phyloP scores from a whole-genome alignment of 2,329 filamentous ascomycete genomes.

The Ilyonectria destructans region DNA sequence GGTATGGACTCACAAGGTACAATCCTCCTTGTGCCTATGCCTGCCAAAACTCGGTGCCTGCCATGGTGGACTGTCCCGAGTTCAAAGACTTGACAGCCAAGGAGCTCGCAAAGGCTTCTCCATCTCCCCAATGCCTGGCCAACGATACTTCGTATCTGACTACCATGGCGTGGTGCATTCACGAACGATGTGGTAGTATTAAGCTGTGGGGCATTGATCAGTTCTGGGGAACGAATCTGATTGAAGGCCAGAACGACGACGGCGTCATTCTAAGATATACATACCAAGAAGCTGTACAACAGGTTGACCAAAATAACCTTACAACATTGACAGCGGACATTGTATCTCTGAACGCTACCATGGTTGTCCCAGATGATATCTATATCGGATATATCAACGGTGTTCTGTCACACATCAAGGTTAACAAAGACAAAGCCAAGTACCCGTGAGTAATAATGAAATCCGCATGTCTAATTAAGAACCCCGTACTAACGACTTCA shows the following conservation, averaged over 20 bases:
- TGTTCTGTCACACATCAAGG: not conserved
- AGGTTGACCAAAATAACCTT: not conserved
- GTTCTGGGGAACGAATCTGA: conserved; percentile 21
- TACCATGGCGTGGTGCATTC: conserved; percentile 26
- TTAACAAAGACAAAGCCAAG: not conserved
- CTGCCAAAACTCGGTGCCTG: conserved; percentile 5
- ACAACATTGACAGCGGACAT: not conserved
- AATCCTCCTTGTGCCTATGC: conserved; percentile 19
- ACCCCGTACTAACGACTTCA: too few relatives aligned
- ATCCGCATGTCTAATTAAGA: too few relatives aligned
- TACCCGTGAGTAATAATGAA: not conserved
- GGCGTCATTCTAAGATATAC: not conserved
- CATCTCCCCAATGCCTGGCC: conserved; percentile 18
- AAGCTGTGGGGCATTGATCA: conserved; percentile 11
- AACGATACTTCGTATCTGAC: conserved; percentile 18
- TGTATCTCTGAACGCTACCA: not conserved
- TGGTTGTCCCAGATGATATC: not conserved
- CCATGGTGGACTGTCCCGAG: conserved; percentile 28
- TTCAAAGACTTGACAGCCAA: conserved; percentile 1
- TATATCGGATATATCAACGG: not conserved
- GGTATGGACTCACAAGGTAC: conserved; percentile 26
- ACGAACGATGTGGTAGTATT: conserved; percentile 7
- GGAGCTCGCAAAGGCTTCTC: conserved; percentile 4
- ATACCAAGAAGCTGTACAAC: not conserved
- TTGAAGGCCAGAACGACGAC: not conserved